A percentile compares a stretch with the other conserved stretches of the same genome.
phyloP scores from a whole-genome alignment of 2,329 filamentous ascomycete genomes.

The Didymella segeticola region DNA sequence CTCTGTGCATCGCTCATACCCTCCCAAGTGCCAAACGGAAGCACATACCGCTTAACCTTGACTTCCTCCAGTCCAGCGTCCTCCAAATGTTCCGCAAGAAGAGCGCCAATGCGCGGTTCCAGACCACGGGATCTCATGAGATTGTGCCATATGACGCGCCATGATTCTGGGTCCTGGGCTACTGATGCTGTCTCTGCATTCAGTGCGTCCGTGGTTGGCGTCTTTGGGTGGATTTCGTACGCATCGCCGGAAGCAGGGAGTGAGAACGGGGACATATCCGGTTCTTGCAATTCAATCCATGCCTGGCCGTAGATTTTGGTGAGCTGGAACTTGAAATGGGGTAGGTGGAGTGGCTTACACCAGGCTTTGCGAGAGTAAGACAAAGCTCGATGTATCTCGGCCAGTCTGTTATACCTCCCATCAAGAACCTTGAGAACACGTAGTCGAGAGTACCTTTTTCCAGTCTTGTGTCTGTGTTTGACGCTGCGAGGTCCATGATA shows the following conservation, averaged over 20 bases:
- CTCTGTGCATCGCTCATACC: background rate
- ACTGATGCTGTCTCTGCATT: too few relatives aligned
- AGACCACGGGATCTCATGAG: background rate
- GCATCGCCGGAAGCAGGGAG: background rate
- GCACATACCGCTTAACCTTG: background rate
- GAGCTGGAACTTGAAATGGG: too few relatives aligned
- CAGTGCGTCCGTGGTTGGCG: background rate
- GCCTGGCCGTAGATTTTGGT: background rate
- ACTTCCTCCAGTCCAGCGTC: background rate
- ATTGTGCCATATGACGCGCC: background rate
- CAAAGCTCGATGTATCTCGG: constrained; percentile 42
- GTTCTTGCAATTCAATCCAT: background rate
- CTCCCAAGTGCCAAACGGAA: background rate
- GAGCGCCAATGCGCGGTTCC: background rate
- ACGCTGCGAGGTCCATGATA: constrained; percentile 50
- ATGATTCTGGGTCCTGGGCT: background rate
- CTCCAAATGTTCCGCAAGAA: background rate
- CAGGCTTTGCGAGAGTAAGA: constrained; percentile 49
- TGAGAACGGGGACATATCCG: background rate
- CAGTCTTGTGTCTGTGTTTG: background rate
- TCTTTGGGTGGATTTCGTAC: background rate
- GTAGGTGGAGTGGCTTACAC: constrained; percentile 26
- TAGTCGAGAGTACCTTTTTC: background rate
- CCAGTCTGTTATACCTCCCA: constrained; percentile 61
- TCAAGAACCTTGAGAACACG: constrained; percentile 51